Conservation (phyloP, 768 basidiomycete species). For the Tephrocybe sp. region DNA sequence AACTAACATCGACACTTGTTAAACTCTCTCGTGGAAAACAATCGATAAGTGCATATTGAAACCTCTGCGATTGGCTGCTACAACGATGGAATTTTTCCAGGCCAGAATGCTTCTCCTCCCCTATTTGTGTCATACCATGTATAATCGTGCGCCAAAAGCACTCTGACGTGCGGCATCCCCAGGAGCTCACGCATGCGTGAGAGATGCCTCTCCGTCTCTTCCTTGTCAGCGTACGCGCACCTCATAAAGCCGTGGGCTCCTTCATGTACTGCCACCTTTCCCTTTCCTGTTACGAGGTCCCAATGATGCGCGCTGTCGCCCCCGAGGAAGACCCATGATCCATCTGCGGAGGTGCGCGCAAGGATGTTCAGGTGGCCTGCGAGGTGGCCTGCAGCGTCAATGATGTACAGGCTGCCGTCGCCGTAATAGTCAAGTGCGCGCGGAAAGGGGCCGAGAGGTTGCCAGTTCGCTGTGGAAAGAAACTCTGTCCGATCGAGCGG, state of each 20-base stretch:
- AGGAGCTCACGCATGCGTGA: conserved; percentile 30
- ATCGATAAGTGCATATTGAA: too few relatives aligned
- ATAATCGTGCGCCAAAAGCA: conserved; percentile 54
- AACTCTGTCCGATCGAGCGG: conserved; percentile 16
- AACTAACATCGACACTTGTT: too few relatives aligned
- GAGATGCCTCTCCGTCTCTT: conserved; percentile 42
- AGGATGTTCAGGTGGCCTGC: conserved; percentile 55
- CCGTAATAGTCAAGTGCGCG: conserved; percentile 51
- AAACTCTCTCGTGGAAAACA: too few relatives aligned
- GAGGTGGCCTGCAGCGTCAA: conserved; percentile 59
- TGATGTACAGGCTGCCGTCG: conserved; percentile 58
- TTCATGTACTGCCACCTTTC: conserved; percentile 33
- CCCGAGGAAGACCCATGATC: conserved; percentile 55
- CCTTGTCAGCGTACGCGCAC: conserved; percentile 46
- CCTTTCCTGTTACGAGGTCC: conserved; percentile 47
- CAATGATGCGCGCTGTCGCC: conserved; percentile 60
- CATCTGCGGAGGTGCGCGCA: conserved; percentile 51
- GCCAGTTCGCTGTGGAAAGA: conserved; percentile 15
- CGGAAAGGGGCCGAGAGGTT: conserved; percentile 27
- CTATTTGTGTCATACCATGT: conserved; percentile 51
- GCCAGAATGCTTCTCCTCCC: conserved; percentile 42
- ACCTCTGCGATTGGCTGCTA: background rate
- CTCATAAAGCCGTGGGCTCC: conserved; percentile 21
- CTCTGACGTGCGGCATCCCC: conserved; percentile 36
- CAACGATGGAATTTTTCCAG: conserved; percentile 29